Evolutionary conservation across 2,329 filamentous ascomycete genomes (phyloP).

Genomic region (Capronia epimyces): DNA sequence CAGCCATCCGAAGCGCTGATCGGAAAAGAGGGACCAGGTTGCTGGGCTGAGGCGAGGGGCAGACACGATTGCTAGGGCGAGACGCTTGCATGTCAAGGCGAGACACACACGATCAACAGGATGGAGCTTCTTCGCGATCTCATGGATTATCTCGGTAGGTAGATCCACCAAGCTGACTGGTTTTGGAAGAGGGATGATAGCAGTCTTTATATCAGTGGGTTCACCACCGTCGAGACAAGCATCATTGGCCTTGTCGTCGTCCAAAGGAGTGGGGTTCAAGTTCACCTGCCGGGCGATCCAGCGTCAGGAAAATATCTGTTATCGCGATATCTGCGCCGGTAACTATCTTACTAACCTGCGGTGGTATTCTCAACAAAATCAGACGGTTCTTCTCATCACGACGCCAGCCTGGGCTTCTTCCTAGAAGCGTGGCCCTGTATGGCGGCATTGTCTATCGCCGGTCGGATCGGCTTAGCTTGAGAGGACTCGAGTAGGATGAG

Average conservation of each 20-base stretch:
- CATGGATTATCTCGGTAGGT: constrained; percentile 23
- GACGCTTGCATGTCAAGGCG: constrained; percentile 26
- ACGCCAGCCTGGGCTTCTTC: neutral
- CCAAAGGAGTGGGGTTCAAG: neutral
- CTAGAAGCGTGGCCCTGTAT: neutral
- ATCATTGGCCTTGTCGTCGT: neutral
- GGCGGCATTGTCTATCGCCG: neutral
- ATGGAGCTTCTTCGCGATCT: constrained; percentile 24
- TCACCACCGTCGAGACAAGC: neutral
- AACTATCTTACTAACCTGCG: constrained; percentile 9
- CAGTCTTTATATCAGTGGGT: neutral
- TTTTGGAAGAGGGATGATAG: neutral
- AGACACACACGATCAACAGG: constrained; percentile 28
- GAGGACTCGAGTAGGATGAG: neutral
- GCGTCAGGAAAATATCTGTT: neutral
- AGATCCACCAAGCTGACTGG: constrained; percentile 5
- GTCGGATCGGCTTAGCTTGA: neutral
- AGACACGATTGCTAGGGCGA: constrained; percentile 15
- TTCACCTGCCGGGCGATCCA: neutral
- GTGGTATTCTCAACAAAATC: constrained; percentile 11
- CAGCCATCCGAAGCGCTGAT: constrained; percentile 10
- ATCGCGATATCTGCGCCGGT: neutral
- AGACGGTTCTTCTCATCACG: constrained; percentile 9
- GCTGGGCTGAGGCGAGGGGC: constrained; percentile 13
- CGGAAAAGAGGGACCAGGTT: constrained; percentile 14